phyloP scores from a whole-genome alignment of 495 filamentous ascomycete genomes.

The Hypoxylon subgilvum region DNA sequence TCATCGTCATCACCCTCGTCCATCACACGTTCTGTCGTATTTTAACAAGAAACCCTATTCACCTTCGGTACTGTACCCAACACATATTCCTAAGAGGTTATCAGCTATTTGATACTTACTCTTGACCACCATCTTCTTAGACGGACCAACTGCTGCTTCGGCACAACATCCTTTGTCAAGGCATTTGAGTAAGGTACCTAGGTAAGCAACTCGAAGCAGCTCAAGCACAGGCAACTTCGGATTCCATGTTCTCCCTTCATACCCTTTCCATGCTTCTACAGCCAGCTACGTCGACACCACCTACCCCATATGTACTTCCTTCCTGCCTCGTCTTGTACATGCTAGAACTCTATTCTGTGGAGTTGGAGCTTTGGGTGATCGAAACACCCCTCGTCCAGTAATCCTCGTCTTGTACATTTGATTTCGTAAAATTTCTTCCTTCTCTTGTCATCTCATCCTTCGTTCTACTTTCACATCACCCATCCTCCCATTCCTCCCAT shows the following conservation, averaged over 20 bases:
- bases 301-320: too few species aligned
- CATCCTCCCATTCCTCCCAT: neutral
- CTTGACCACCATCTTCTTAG: too few species aligned
- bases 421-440: neutral
- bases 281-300: too few species aligned
- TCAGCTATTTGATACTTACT: too few species aligned
- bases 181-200: neutral
- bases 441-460: constrained; percentile 7
- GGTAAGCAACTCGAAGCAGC: neutral
- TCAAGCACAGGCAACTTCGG: neutral
- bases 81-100: too few species aligned
- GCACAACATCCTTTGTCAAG: constrained; percentile 9
- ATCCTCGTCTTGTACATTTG: neutral
- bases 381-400: too few species aligned
- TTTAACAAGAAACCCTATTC: too few species aligned
- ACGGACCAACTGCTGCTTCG: constrained; percentile 2
- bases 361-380: too few species aligned
- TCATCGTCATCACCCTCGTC: too few species aligned
- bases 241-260: constrained; percentile 1
- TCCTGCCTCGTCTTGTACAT: neutral
- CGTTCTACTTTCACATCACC: neutral
- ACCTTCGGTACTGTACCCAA: too few species aligned
- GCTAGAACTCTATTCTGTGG: neutral
- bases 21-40: too few species aligned
- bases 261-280: neutral